Evolutionary conservation across 2,329 filamentous ascomycete genomes (phyloP), one percentile per base, ranked within the genome.

Genomic region (Colletotrichum orchidophilum): DNA sequence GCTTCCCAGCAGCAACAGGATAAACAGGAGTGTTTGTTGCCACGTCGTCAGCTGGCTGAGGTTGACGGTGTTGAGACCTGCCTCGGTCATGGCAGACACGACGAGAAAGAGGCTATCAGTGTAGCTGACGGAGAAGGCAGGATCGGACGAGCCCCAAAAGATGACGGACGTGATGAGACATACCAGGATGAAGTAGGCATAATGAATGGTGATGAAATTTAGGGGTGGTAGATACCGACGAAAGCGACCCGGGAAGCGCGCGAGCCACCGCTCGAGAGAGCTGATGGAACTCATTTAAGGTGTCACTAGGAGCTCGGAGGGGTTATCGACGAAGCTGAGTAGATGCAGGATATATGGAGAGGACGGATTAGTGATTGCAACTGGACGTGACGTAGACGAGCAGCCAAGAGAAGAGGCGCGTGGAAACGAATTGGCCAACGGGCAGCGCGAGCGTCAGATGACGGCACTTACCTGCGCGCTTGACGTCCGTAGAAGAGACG

Each of bases 1-100:
- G 65, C 90, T 90, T 1, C 92, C 92, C 7, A 92, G 77, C 55
- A 93, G 83, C 72, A 94, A 91, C 50, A 93, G 82, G 3, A 91
- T 67, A 75, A 91, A 92, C 11, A 94, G 83, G 46, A 92, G 80
- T 33, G 88, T 81, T 77, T 94, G 92, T 78, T 94, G 92, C 76
- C 90, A 92, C 0, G 88, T 90, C 46, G 90, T 93, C 75, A 94
- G 76, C 31, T 84, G 82, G 66, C 87, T 91, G 27, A 93, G 80
- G 76, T 92, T 89, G 74, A 90, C 87, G 1, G 91, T 92, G 75
- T 93, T 93, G 67, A 94, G 82, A 0, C 92, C 92, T 5, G 91
- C 88, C 63, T 89, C 85, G 6, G 90, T 92, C 82, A 93, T 91
- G 52, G 91, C 90, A 66, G 89, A 92, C 50, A 91, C 85, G 58